phyloP scores from a whole-genome alignment of 176 grass and related monocot genomes.

The Neostapfia colusana region DNA sequence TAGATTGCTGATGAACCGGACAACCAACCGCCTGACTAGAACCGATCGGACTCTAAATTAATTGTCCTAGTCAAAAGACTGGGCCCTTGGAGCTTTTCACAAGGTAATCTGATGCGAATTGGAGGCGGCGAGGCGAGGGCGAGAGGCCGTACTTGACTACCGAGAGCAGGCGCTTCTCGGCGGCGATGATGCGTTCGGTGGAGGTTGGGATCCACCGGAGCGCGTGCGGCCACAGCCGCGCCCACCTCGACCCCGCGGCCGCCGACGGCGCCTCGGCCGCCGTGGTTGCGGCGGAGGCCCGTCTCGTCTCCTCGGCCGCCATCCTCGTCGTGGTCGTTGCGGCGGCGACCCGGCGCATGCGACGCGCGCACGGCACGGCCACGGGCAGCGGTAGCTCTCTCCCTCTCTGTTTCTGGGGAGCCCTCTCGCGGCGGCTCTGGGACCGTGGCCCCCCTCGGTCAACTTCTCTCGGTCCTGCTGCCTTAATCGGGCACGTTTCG shows the following conservation, averaged over 20 bases:
- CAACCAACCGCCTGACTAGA: neutral
- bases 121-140: too few species aligned
- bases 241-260: constrained; percentile 45
- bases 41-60: neutral
- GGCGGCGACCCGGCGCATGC: constrained; percentile 29
- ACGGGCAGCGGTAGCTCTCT: neutral
- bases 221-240: constrained; percentile 59
- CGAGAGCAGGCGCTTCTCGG: constrained; percentile 92
- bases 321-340: constrained; percentile 31
- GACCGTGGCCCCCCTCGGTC: neutral
- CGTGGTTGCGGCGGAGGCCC: constrained; percentile 39
- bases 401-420: too few species aligned
- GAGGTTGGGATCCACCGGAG: constrained; percentile 94
- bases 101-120: neutral
- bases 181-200: constrained; percentile 85
- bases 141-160: constrained; percentile 54
- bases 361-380: neutral
- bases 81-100: neutral
- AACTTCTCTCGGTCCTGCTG: neutral
- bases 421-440: neutral
- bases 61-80: neutral
- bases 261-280: constrained; percentile 14
- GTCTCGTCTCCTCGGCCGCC: constrained; percentile 53
- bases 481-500: neutral
- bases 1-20: neutral